Evolutionary conservation across 176 grass and related monocot species (phyloP).

Genomic region (Carex scoparia): DNA sequence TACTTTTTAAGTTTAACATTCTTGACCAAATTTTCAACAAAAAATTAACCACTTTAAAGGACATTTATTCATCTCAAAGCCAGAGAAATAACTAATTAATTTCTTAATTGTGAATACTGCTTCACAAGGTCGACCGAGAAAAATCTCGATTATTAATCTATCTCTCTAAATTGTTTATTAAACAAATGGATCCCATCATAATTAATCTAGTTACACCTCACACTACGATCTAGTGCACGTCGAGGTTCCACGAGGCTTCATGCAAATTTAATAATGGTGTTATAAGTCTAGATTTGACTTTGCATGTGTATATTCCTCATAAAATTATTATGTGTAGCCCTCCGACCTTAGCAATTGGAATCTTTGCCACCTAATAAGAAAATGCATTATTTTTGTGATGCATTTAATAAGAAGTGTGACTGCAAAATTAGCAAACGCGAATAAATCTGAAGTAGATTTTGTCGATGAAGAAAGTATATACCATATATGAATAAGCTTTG

Average conservation of each 20-base stretch:
- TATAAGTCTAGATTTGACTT: neutral
- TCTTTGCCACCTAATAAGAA: conserved; percentile 2
- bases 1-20: too few species aligned
- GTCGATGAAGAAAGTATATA: neutral
- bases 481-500: too few species aligned
- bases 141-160: neutral
- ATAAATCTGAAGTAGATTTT: neutral
- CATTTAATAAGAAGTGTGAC: neutral
- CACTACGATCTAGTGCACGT: neutral
- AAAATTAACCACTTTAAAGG: too few species aligned
- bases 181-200: neutral
- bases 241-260: conserved; percentile 22
- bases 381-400: neutral
- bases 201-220: neutral
- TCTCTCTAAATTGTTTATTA: neutral
- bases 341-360: conserved; percentile 14
- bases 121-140: too few species aligned
- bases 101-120: too few species aligned
- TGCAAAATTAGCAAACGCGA: neutral
- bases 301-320: neutral
- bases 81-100: too few species aligned
- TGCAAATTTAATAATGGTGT: neutral
- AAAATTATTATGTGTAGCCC: neutral
- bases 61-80: too few species aligned
- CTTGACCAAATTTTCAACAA: too few species aligned